Conservation (phyloP, 2,329 filamentous ascomycete species). For the Pezicula carpinea region DNA sequence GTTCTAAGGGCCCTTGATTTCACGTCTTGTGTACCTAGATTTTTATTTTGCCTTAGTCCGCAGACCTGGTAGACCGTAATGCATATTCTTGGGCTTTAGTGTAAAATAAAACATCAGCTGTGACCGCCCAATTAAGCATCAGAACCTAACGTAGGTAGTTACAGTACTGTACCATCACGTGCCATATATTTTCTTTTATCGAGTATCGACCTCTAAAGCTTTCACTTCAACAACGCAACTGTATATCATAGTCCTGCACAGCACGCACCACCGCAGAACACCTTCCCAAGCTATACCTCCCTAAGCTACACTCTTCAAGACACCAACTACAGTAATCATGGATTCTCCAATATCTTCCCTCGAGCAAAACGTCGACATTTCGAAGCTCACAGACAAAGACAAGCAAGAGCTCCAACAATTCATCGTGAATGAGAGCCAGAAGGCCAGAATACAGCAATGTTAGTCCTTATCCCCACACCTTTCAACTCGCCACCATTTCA, state of each 20-base stretch:
- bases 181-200: too few species aligned
- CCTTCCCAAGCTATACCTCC: background rate
- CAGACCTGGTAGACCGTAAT: too few species aligned
- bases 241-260: background rate
- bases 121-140: too few species aligned
- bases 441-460: constrained; percentile 59
- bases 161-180: too few species aligned
- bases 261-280: background rate
- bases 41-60: background rate
- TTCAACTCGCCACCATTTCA: background rate
- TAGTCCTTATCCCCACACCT: constrained; percentile 18
- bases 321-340: constrained; percentile 34
- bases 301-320: constrained; percentile 18
- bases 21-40: background rate
- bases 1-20: background rate
- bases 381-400: constrained; percentile 73
- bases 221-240: too few species aligned
- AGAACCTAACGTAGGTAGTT: too few species aligned
- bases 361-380: constrained; percentile 51
- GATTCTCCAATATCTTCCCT: constrained; percentile 19
- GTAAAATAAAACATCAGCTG: too few species aligned
- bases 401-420: constrained; percentile 86
- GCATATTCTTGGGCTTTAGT: too few species aligned
- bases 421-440: constrained; percentile 78
- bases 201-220: too few species aligned